A percentile compares a stretch with the other conserved stretches of the same genome.
These are phyloP conservation scores for Iris macrosiphon DNA, from an alignment of 106 monocot species.

Conservation along the genomic window DNA sequence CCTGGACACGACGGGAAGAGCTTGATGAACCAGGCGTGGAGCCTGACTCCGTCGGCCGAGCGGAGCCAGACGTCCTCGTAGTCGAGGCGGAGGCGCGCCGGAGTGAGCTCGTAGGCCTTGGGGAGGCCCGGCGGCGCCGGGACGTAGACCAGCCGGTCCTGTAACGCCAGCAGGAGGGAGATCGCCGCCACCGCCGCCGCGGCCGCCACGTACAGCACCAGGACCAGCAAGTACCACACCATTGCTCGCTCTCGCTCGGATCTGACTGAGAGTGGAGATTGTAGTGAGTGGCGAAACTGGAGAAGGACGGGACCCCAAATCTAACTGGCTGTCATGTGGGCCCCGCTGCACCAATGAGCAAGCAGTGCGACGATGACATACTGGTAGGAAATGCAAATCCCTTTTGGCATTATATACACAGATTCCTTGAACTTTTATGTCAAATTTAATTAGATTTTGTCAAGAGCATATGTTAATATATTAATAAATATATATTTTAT, in stretches of 20 bases:
- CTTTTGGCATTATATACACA: no score
- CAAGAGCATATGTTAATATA: no score
- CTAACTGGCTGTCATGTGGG: no score
- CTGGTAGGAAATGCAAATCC: no score
- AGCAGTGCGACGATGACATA: no score
- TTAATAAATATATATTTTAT: no score
- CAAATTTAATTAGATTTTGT: no score
- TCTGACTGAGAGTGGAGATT: no score
- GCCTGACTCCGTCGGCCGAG: conserved; percentile 70
- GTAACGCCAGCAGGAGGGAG: conserved; percentile 73
- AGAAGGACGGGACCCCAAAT: no score
- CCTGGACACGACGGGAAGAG: conserved; percentile 44
- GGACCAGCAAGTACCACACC: conserved; percentile 49
- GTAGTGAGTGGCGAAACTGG: no score
- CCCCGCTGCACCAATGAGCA: no score
- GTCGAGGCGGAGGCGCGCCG: conserved; percentile 54
- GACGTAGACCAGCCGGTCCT: conserved; percentile 87
- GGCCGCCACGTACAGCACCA: conserved; percentile 46
- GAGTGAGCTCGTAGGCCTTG: conserved; percentile 65
- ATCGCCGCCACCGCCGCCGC: conserved; percentile 49
- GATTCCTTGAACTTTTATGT: no score
- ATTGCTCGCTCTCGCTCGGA: neutral
- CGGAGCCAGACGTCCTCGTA: conserved; percentile 93
- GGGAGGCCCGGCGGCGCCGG: conserved; percentile 77
- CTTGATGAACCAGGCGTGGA: conserved; percentile 92